A percentile compares a stretch with the other conserved stretches of the same genome.
Conservation (phyloP, 139 green algal genomes). For the Tetradesmus lagerheimii region DNA sequence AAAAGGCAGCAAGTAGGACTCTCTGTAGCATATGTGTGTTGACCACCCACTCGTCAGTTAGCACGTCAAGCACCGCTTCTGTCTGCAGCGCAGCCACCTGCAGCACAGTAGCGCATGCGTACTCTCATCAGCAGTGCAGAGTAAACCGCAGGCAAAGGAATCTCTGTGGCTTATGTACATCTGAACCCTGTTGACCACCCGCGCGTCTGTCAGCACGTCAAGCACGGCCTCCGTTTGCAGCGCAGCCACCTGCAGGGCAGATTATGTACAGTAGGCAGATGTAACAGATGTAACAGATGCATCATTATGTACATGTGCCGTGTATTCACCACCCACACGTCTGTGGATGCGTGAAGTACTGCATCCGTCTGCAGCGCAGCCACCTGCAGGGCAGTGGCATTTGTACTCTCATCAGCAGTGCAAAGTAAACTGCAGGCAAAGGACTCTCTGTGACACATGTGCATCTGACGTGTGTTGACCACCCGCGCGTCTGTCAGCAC, state of each 20-base stretch:
- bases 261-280: too few relatives aligned
- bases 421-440: too few relatives aligned
- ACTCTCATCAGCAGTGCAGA: too few relatives aligned
- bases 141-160: too few relatives aligned
- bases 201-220: slow-evolving; percentile 84
- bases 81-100: slow-evolving; percentile 77
- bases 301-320: too few relatives aligned
- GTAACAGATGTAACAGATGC: too few relatives aligned
- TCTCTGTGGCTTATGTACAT: too few relatives aligned
- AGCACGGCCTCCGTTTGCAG: slow-evolving; percentile 86
- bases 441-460: too few relatives aligned
- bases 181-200: slow-evolving; percentile 88
- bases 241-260: slow-evolving; percentile 54
- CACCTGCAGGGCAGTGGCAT: slow-evolving; percentile 38
- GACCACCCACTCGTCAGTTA: slow-evolving; percentile 88
- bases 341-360: slow-evolving; percentile 77
- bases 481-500: slow-evolving; percentile 86
- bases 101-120: background rate
- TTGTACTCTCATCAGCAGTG: too few relatives aligned
- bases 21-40: too few relatives aligned
- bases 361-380: slow-evolving; percentile 83
- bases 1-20: too few relatives aligned
- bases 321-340: slow-evolving; percentile 92
- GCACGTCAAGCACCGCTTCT: slow-evolving; percentile 81
- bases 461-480: too few relatives aligned